Evolutionary conservation across 805 yeast species (phyloP), one percentile per base, ranked within the genome.

Genomic region (Metschnikowia aberdeeniae): DNA sequence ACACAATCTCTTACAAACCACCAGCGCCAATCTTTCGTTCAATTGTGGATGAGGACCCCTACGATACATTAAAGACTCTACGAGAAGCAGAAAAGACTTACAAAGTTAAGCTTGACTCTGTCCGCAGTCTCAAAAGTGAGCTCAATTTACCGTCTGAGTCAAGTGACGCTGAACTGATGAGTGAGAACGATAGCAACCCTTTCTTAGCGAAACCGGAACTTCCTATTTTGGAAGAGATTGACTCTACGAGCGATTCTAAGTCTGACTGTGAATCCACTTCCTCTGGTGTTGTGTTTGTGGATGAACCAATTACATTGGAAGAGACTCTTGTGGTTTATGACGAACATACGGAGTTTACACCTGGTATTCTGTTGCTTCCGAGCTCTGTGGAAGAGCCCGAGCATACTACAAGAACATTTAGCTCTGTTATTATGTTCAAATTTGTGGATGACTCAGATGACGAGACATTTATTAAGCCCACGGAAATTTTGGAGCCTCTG

Each of bases 81-180:
- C 47, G 38, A 30, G 35, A 31, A 3, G 51, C 57, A 2, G 51
- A 54, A 26, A 42, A 42, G 40, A 52, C 36, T 22, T 54, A 47
- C 44, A 36, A 50, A 12, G 36, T 54, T 22, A 50, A 48, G 34
- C 48, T 54, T 9, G 44, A 47, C 4, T 43, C 54, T 19, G 53
- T 52, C 4, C 44, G 47, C 2, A 44, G 44, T n/a, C 45, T 54
- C 22, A 42, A 45, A 19, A 27, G 36, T 7, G 50, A 52, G 29
- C 42, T 39, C 30, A 13, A 39, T 14, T 20, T 37, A 11, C 44
- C 43, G 20, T 42, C 44, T 26, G 50, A 46, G 22, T 30, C 46
- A 7, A 31, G 35, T 11, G 36, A 39, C 9, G n/a, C 34, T 12
- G 34, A 29, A 26, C 40, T 37, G 40, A 20, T 37, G 27, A 28